Percentiles rank a stretch among this genome's conserved stretches.
These are phyloP conservation scores for Leccinum pachyderme DNA, from an alignment of 1,284 basidiomycete species.

Conservation along the genomic window DNA sequence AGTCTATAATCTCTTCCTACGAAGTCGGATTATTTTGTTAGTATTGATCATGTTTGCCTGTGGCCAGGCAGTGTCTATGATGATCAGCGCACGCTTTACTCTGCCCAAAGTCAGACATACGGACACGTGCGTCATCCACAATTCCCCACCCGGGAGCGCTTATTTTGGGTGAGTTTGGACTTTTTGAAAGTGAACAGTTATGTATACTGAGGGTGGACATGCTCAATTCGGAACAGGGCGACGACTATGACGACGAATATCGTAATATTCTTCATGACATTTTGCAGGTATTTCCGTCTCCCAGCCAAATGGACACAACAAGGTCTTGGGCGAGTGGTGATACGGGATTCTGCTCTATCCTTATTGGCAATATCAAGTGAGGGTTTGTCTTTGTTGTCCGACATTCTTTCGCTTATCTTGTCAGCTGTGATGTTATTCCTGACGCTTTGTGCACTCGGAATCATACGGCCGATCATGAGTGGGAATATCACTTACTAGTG, in stretches of 20 bases:
- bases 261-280: constrained; percentile 12
- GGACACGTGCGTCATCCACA: constrained; percentile 8
- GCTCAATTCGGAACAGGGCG: constrained; percentile 3
- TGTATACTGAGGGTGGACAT: neutral
- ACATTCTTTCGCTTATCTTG: neutral
- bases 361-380: constrained; percentile 1
- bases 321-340: neutral
- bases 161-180: constrained; percentile 10
- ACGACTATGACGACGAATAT: constrained; percentile 10
- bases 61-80: constrained; percentile 12
- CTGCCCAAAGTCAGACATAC: constrained; percentile 3
- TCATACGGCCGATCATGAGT: constrained; percentile 3
- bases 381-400: neutral
- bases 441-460: constrained; percentile 6
- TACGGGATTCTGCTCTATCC: constrained; percentile 10
- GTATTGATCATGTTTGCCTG: constrained; percentile 1
- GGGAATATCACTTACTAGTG: constrained; percentile 13
- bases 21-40: constrained; percentile 6
- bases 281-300: constrained; percentile 4
- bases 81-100: constrained; percentile 7
- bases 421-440: constrained; percentile 6
- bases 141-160: constrained; percentile 2
- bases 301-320: constrained; percentile 3
- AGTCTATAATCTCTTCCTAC: constrained; percentile 15
- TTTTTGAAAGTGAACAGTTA: neutral